Evolutionary conservation across 257 asterid genomes (phyloP), one percentile per base, ranked within the genome.

Genomic region (Solanum clarkiae): DNA sequence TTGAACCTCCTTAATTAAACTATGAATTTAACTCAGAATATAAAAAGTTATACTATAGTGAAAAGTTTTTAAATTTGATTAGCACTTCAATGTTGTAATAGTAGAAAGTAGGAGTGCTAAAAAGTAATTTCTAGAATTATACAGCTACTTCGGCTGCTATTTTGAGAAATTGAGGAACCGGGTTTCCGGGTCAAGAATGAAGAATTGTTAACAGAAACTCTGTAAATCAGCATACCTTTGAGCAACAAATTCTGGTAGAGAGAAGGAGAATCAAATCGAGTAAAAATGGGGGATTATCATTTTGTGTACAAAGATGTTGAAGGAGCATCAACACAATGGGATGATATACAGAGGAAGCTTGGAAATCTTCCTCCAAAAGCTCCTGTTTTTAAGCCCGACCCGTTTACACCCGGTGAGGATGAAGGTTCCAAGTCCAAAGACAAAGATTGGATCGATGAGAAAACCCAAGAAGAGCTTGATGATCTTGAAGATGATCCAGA

Each of bases 281-380:
- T 72, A 12, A 47, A 51, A 86, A 96, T 96, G 99, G 94, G 93
- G 88, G 99, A 96, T 88, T 96, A 96, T 65, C 99, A 96, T 89
- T 90, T 86, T 70, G 94, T 95, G 36, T 96, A 96, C 94, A 96
- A 96, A 89, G 98, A 96, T 89, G 80, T 94, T 84, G 98, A 96
- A 87, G 99, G 98, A 79, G 87, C 97, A 63, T 90, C 99, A 15
- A 96, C 98, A 14, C 97, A 96, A 69, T 96, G 98, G 99, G 99
- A 96, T 75, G 99, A 96, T 81, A 92, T 96, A 57, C 99, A 96
- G 89, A 89, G 93, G 81, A 96, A 96, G 86, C 87, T 95, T 20
- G 98, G 99, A 3, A 96, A 96, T 85, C 93, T 96, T 0, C 99
- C 98, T 20, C 87, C 91, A 1, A 95, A 94, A 85, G 87, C 92